Evolutionary conservation across 352 stramenopile species (phyloP), one percentile per base, ranked within the genome.

Genomic region (Phytopythium cucurbitacearum): DNA sequence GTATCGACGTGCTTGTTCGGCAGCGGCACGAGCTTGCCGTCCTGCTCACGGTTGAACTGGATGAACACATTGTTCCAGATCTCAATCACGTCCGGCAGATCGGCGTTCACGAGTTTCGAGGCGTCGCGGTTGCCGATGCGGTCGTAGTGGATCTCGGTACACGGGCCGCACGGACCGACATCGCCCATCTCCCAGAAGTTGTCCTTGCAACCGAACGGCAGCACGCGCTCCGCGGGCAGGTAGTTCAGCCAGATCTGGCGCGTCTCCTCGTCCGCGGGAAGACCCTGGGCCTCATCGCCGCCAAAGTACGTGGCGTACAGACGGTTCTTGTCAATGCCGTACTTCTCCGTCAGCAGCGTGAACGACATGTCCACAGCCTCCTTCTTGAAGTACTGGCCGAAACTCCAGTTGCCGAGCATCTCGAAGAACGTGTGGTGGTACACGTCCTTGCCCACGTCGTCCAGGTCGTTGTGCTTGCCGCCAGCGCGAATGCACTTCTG

Each of bases 171-270:
- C 38, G 97, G 97, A 48, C 97, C 97, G 11, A 95, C 95, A 56
- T 99, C 97, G 47, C 97, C 97, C 97, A 99, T 99, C 80, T 99
- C 97, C 97, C 97, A 99, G 78, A 99, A 99, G 74, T 99, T 99
- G 74, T 99, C 97, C 71, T 97, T 97, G 64, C 85, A 95, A 62
- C 80, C 85, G 58, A 97, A 98, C 5, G 95, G 94, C 51, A 99
- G 74, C 46, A 98, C 87, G 34, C 93, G 72, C 43, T 96, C 81
- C 1, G 84, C 35, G 3, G 94, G 93, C 15, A 98, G 63, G 62
- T 87, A 91, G 41, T 91, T 65, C 50, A 94, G 74, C 85, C 85
- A 95, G 50, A 98, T 86, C 40, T 95, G 64, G 33, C 85, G 82
- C 8, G 97, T 97, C 69, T 99, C 96, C 13, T 92, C 64, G 78